phyloP scores from a whole-genome alignment of 148 eudicot genomes.

The Amaranthus hypochondriacus region DNA sequence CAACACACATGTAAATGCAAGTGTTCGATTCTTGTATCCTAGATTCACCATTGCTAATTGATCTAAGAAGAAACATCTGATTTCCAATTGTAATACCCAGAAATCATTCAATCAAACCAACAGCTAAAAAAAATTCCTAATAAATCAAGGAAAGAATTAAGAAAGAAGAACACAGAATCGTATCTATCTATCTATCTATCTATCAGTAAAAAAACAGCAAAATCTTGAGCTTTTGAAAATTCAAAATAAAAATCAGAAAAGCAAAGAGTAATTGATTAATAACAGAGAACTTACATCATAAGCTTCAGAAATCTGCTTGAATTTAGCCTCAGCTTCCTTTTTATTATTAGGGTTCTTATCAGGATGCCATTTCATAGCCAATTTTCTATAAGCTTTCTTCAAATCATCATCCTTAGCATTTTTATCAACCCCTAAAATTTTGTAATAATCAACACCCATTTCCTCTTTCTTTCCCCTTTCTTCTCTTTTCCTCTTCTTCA shows the following conservation, averaged over 20 bases:
- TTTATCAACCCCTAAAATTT: constrained; percentile 43
- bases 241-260: neutral
- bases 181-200: neutral
- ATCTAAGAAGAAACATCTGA: too few relatives aligned
- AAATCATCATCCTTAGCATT: constrained; percentile 58
- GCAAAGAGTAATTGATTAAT: neutral
- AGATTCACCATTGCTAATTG: too few relatives aligned
- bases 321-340: constrained; percentile 62
- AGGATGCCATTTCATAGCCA: constrained; percentile 66
- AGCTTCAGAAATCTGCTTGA: constrained; percentile 69
- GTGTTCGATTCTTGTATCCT: too few relatives aligned
- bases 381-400: constrained; percentile 61
- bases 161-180: neutral
- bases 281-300: constrained; percentile 41
- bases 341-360: constrained; percentile 55
- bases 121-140: neutral
- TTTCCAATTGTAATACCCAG: too few relatives aligned
- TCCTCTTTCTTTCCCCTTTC: constrained; percentile 26
- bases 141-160: neutral
- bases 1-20: too few relatives aligned
- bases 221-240: neutral
- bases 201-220: neutral
- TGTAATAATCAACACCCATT: constrained; percentile 66
- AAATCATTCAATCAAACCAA: neutral
- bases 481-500: constrained; percentile 17